A percentile compares a stretch with the other conserved stretches of the same genome.
phyloP scores from a whole-genome alignment of 176 grass and related monocot genomes.

The Oryza meridionalis region DNA sequence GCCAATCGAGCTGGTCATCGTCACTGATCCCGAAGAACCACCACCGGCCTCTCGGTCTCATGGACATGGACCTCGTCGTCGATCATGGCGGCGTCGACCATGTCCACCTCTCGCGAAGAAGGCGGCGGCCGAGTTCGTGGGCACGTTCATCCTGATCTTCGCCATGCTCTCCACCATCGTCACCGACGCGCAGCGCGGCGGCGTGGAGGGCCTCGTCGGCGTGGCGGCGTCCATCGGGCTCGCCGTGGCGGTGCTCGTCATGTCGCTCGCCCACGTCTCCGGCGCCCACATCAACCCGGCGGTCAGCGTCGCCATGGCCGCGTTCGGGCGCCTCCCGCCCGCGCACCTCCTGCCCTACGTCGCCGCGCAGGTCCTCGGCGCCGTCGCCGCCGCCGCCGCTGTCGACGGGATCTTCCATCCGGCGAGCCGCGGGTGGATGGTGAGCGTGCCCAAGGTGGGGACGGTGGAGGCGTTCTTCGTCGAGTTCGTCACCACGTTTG shows the following conservation, averaged over 20 bases:
- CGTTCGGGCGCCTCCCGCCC: constrained; percentile 51
- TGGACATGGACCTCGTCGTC: no score
- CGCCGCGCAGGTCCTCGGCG: constrained; percentile 52
- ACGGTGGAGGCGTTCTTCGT: constrained; percentile 2
- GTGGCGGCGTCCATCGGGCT: constrained; percentile 5
- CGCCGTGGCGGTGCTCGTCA: constrained; percentile 40
- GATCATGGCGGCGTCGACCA: no score
- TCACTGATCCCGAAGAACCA: background rate
- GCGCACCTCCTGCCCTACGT: constrained; percentile 49
- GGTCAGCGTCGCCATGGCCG: constrained; percentile 60
- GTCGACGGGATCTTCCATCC: background rate
- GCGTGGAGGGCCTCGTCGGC: constrained; percentile 28
- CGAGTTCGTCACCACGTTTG: background rate
- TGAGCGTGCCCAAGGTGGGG: background rate
- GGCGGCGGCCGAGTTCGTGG: constrained; percentile 57
- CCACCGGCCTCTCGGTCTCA: no score
- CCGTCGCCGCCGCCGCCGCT: background rate
- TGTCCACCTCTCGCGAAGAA: background rate
- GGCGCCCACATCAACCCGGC: constrained; percentile 67
- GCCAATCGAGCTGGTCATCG: background rate
- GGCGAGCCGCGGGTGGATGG: background rate
- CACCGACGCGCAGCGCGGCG: constrained; percentile 41
- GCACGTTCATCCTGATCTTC: constrained; percentile 70
- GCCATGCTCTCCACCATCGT: constrained; percentile 53
- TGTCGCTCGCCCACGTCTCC: constrained; percentile 63